Evolutionary conservation across 257 asterid genomes (phyloP), one percentile per base, ranked within the genome.

Genomic region (Nyctanthes arbortristis): DNA sequence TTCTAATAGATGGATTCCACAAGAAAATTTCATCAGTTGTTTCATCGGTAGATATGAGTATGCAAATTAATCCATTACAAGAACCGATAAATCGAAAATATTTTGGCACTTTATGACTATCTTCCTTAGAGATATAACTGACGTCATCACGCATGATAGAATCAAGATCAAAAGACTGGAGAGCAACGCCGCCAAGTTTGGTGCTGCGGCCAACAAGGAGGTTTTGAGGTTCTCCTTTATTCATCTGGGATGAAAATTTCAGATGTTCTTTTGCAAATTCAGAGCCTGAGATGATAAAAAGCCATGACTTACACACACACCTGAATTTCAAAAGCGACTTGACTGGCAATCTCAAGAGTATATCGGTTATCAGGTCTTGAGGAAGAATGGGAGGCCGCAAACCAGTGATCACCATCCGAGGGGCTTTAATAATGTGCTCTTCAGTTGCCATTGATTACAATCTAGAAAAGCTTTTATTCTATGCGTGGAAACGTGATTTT

Each of bases 41-140:
- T 14, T 40, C 77, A 52, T 60, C 70, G 3, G 72, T n/a, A n/a
- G n/a, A n/a, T n/a, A n/a, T n/a, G n/a, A n/a, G 69, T 3, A 68
- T 8, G 28, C 74, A 75, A 32, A 81, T 67, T 61, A 82, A 45
- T 1, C 86, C 84, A 45, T 65, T 64, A 33, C 75, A 49, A 66
- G 79, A 75, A 52, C 82, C 80, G 43, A 75, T 66, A 1, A 75
- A 8, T 71, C 49, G 61, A n/a, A 35, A 78, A 14, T 0, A 32
- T 32, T 3, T 29, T n/a, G 1, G n/a, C 13, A 4, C 59, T 55
- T 3, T n/a, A 25, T 11, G 27, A 58, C 69, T 73, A 62, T 66
- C 68, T 3, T 63, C 10, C 2, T 40, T 67, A 5, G 9, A 4
- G 49, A 75, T 39, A 39, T 24, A 3, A 33, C 54, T 0, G 56